Evolutionary conservation across 371 early-diverging fungal species (phyloP).

Genomic region (Mucor sp.): DNA sequence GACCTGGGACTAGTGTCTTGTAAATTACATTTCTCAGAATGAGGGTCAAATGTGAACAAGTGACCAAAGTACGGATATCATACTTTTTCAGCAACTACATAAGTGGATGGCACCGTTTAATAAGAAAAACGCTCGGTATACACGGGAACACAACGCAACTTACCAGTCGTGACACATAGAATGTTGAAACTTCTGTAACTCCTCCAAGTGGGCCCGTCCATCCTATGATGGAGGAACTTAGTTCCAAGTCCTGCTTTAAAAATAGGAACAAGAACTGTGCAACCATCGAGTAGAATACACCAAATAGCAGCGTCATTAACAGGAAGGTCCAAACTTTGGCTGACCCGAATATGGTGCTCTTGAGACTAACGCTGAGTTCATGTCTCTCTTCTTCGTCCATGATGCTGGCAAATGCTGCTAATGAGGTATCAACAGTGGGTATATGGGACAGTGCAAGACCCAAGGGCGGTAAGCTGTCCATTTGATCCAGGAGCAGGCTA

Average conservation of each 20-base stretch:
- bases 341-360: conserved; percentile 20
- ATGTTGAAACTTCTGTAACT: conserved; percentile 43
- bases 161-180: conserved; percentile 45
- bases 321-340: conserved; percentile 37
- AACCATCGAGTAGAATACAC: conserved; percentile 47
- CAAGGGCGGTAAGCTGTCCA: conserved; percentile 39
- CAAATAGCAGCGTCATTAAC: conserved; percentile 35
- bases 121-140: not conserved
- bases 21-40: conserved; percentile 36
- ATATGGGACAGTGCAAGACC: conserved; percentile 50
- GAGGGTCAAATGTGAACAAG: conserved; percentile 29
- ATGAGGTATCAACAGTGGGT: conserved; percentile 45
- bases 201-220: conserved; percentile 53
- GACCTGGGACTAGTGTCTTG: conserved; percentile 23
- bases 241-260: conserved; percentile 33
- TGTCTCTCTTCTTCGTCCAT: conserved; percentile 15
- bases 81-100: conserved; percentile 34
- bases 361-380: not conserved
- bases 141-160: not conserved
- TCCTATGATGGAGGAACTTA: conserved; percentile 37
- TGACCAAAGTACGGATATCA: conserved; percentile 25
- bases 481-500: conserved; percentile 20
- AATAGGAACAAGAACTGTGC: conserved; percentile 45
- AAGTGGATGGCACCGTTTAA: not conserved
- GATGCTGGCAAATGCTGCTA: conserved; percentile 37